Evolutionary conservation across 768 basidiomycete genomes (phyloP), one percentile per base, ranked within the genome.

Genomic region (Mycena kentingensis): DNA sequence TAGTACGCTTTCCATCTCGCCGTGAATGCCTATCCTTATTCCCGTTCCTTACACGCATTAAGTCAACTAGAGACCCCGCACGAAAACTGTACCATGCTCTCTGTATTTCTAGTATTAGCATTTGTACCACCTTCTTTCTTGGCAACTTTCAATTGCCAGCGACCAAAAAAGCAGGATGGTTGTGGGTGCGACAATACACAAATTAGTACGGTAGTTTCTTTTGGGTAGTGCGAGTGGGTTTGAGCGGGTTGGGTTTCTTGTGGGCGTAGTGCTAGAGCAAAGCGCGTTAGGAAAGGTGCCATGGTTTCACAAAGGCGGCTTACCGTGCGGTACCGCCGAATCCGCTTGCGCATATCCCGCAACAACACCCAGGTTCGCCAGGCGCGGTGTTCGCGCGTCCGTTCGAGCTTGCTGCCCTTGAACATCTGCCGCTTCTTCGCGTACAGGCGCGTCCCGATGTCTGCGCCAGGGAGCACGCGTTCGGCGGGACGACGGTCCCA

Each of bases 381-480:
- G 50, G 71, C 67, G 58, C 73, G 73, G 63, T 75, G 73, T 51
- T 72, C 75, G 59, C 73, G 75, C 58, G 72, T 65, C 29, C 88
- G 80, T 71, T 93, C 87, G 86, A 87, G 91, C 61, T 81, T 87
- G 76, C 93, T 90, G n/a, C 90, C 90, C 77, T 93, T 93, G 82
- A 93, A 93, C 90, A 93, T 93, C 56, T 79, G 75, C 77, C 83
- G 87, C 80, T 80, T 88, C 52, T 77, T 83, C 10, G 85, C 82
- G 58, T 93, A 93, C 60, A 92, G 69, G 49, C 81, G 77, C 57
- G 79, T 78, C 29, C 87, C 86, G 61, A 76, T 62, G 52, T 84
- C 75, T 45, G 79, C 70, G 50, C 86, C 81, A 51, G 72, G 64
- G 26, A 73, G 71, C 34, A 64, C 65, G 65, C 74, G 77, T 49